These are phyloP conservation scores for Sarocladium oryzae DNA, from an alignment of 2,329 filamentous ascomycete genomes.

Conservation along the genomic window DNA sequence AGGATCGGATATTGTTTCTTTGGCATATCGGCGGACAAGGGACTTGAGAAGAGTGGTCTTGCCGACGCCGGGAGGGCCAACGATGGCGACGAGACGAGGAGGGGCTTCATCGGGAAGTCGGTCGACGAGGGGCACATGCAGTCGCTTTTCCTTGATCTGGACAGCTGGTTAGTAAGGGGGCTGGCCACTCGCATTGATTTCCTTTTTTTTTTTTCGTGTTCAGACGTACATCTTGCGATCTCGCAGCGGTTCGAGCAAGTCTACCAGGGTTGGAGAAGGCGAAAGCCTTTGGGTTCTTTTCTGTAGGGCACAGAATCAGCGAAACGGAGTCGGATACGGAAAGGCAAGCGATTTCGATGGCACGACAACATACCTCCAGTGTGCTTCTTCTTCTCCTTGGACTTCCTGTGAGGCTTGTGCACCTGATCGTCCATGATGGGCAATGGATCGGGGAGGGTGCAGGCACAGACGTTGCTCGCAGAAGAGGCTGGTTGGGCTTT, in stretches of 20 bases:
- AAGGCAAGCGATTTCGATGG: not conserved
- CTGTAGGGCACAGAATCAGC: conserved; percentile 36
- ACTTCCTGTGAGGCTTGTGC: conserved; percentile 78
- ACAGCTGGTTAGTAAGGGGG: not conserved
- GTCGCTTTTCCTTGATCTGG: conserved; percentile 86
- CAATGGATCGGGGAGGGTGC: conserved; percentile 12
- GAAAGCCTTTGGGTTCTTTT: conserved; percentile 85
- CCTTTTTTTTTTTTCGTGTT: no score
- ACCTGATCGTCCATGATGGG: conserved; percentile 70
- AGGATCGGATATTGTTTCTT: conserved; percentile 85
- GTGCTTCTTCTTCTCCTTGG: conserved; percentile 81
- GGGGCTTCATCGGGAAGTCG: conserved; percentile 92
- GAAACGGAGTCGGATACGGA: not conserved
- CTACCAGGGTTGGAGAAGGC: conserved; percentile 76
- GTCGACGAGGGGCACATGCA: conserved; percentile 96
- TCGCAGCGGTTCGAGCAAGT: conserved; percentile 66
- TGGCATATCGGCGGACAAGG: conserved; percentile 87
- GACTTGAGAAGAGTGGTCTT: conserved; percentile 97
- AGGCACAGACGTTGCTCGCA: not conserved
- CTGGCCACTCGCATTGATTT: no score
- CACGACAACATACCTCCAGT: conserved; percentile 55
- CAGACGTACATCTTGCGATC: conserved; percentile 71
- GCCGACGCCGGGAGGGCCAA: conserved; percentile 89
- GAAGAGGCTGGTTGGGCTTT: conserved; percentile 12
- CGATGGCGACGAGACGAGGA: conserved; percentile 85